Percentiles rank a stretch among this genome's conserved stretches.
phyloP scores from a whole-genome alignment of 495 filamentous ascomycete genomes.

The Polyplosphaeria fusca region DNA sequence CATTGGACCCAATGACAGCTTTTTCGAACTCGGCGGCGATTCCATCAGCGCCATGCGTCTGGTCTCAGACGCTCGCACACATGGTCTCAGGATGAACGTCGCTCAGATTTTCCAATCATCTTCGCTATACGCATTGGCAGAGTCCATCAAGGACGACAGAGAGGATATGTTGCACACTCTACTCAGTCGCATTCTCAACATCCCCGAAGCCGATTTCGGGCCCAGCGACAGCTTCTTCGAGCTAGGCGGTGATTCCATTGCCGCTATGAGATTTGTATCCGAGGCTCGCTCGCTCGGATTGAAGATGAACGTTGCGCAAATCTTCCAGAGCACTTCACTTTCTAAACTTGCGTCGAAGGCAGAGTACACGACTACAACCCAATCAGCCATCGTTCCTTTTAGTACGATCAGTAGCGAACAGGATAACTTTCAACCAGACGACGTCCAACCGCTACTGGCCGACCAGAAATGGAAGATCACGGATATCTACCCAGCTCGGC shows the following conservation, averaged over 20 bases:
- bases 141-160: slow-evolving; percentile 1
- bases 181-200: slow-evolving; percentile 17
- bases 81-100: slow-evolving; percentile 9
- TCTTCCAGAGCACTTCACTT: slow-evolving; percentile 21
- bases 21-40: slow-evolving; percentile 55
- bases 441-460: slow-evolving; percentile 5
- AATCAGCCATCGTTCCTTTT: slow-evolving; percentile 2
- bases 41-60: slow-evolving; percentile 56
- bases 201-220: slow-evolving; percentile 32
- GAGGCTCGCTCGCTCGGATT: slow-evolving; percentile 10
- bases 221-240: slow-evolving; percentile 52
- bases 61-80: slow-evolving; percentile 31
- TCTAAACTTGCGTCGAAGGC: slow-evolving; percentile 14
- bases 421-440: slow-evolving; percentile 1
- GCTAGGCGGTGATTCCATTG: slow-evolving; percentile 55
- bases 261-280: slow-evolving; percentile 54
- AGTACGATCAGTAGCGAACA: slow-evolving; percentile 9
- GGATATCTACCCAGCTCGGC: slow-evolving; percentile 59
- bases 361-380: not conserved
- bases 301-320: slow-evolving; percentile 21
- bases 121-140: slow-evolving; percentile 10
- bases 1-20: slow-evolving; percentile 47
- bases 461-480: slow-evolving; percentile 39
- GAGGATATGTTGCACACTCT: slow-evolving; percentile 18
- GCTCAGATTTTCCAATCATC: slow-evolving; percentile 14